These are phyloP conservation scores for Colletotrichum salicis DNA, from an alignment of 2,329 filamentous ascomycete species.

Conservation along the genomic window DNA sequence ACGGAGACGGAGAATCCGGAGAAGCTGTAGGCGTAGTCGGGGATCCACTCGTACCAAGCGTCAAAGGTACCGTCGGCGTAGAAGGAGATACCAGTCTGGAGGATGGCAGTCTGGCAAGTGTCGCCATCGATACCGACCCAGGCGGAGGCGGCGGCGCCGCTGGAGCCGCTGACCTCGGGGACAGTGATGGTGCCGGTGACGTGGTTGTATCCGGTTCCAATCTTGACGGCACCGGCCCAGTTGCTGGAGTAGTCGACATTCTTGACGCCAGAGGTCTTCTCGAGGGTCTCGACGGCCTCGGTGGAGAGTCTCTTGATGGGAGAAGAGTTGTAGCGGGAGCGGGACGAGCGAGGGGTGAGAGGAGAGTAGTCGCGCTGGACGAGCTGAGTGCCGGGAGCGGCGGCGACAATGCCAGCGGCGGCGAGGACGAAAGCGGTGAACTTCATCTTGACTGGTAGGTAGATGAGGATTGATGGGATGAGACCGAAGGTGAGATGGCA, in stretches of 20 bases:
- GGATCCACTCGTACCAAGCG: constrained; percentile 60
- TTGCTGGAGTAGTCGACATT: constrained; percentile 41
- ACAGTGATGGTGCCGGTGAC: constrained; percentile 45
- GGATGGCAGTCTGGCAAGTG: constrained; percentile 51
- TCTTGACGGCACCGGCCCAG: constrained; percentile 45
- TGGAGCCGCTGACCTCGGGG: constrained; percentile 38
- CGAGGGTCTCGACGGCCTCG: not conserved
- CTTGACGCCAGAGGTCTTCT: constrained; percentile 5
- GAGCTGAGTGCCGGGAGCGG: constrained; percentile 29
- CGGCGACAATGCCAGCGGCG: constrained; percentile 34
- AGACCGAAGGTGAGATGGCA: constrained; percentile 6
- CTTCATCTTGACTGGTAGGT: constrained; percentile 22
- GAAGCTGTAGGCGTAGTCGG: constrained; percentile 54
- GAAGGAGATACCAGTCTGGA: constrained; percentile 57
- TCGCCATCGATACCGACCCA: constrained; percentile 63
- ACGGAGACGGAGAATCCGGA: constrained; percentile 43
- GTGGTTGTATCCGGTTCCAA: constrained; percentile 40
- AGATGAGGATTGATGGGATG: no score
- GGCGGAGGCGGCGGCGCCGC: constrained; percentile 45
- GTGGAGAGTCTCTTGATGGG: constrained; percentile 35
- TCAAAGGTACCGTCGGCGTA: constrained; percentile 49
- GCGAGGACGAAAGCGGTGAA: constrained; percentile 32
- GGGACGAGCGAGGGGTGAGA: constrained; percentile 1
- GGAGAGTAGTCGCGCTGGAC: constrained; percentile 26
- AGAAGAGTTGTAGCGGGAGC: constrained; percentile 25